Evolutionary conservation across 2,329 filamentous ascomycete genomes (phyloP), one percentile per base, ranked within the genome.

Genomic region (Nemania diffusa): DNA sequence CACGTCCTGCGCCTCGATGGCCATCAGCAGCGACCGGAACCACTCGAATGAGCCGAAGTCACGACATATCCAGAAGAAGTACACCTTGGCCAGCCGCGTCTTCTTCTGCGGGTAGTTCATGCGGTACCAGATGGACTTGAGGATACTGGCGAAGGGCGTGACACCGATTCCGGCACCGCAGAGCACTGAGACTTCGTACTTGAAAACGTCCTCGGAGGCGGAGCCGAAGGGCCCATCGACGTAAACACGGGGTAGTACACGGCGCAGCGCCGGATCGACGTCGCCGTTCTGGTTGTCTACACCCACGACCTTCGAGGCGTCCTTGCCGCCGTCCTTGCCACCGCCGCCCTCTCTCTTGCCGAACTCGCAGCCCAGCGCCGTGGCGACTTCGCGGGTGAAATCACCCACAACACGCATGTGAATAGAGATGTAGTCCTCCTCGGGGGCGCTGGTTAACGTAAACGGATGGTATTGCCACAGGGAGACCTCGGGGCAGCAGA

Each of bases 111-210:
- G 91, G 80, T 93, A 94, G 84, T 94, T 95, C 90, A 95, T 94
- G 57, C 92, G 89, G 83, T 96, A 97, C 93, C 93, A 97, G 81
- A 97, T 95, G 60, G 91, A 94, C 84, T 97, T 97, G 76, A 95
- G 85, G 73, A 95, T 94, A 0, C 91, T 93, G 13, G 92, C 92
- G 81, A 94, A 95, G 0, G 92, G 92, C n/a, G 92, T 95, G 13
- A 94, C 92, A 71, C 92, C 92, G 71, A 95, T 95, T 79, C 92
- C 92, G 0, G 92, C 92, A 67, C 92, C 92, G 66, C 92, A 90
- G n/a, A 95, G 86, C 27, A 94, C 84, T 5, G 92, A 88, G 44
- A 93, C 85, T 80, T 95, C 92, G 78, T 93, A 94, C 80, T 94
- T 96, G 85, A 96, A 96, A 52, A 97, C 92, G 74, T 96, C 92